Conservation (phyloP, 2,329 filamentous ascomycete species). For the Aspergillus awamori region DNA sequence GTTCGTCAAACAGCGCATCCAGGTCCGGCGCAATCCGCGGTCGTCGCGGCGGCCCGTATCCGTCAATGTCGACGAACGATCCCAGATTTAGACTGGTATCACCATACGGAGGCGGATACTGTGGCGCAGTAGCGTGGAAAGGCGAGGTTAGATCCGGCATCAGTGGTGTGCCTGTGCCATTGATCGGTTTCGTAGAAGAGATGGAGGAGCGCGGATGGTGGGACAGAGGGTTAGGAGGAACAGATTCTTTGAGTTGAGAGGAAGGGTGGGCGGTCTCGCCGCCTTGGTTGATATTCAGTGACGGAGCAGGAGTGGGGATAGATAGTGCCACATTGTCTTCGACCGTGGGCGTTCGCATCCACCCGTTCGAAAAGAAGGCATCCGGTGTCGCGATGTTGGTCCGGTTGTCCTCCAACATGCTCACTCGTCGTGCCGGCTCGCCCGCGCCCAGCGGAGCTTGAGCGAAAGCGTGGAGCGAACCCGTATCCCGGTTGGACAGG, state of each 20-base stretch:
- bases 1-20: constrained; percentile 60
- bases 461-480: constrained; percentile 8
- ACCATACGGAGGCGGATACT: constrained; percentile 32
- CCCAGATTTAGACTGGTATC: constrained; percentile 32
- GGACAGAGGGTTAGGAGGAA: constrained; percentile 9
- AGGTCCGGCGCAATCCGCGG: constrained; percentile 41
- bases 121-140: constrained; percentile 25
- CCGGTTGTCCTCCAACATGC: constrained; percentile 15
- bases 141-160: constrained; percentile 28
- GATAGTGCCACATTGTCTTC: constrained; percentile 30
- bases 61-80: constrained; percentile 35
- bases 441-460: background rate
- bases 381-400: constrained; percentile 20
- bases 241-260: constrained; percentile 21
- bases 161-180: constrained; percentile 21
- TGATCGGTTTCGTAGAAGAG: constrained; percentile 26
- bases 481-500: constrained; percentile 5
- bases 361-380: constrained; percentile 30
- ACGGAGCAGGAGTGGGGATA: constrained; percentile 33
- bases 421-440: constrained; percentile 6
- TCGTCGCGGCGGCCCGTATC: constrained; percentile 30
- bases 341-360: constrained; percentile 32
- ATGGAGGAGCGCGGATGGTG: constrained; percentile 20
- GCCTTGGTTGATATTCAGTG: constrained; percentile 28
- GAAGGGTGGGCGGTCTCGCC: constrained; percentile 24